phyloP scores from a whole-genome alignment of 192 early-diverging fungal genomes.

The Rhizophagus sp. region DNA sequence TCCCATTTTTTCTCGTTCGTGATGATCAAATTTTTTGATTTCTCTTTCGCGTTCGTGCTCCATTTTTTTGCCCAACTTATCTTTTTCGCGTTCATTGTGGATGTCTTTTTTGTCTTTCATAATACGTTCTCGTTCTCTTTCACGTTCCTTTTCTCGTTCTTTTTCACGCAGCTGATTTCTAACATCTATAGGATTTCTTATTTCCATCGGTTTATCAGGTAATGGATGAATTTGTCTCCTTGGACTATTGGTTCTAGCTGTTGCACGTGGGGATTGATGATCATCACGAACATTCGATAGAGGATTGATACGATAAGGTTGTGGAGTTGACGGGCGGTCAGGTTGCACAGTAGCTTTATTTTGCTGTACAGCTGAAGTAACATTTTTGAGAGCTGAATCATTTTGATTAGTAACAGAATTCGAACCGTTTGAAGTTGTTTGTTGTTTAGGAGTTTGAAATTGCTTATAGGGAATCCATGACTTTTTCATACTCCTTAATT shows the following conservation, averaged over 20 bases:
- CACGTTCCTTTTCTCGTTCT: conserved; percentile 14
- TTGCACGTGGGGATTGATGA: background rate
- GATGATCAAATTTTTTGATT: conserved; percentile 9
- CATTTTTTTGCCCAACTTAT: background rate
- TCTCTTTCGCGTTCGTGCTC: background rate
- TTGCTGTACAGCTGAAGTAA: background rate
- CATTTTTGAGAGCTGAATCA: background rate
- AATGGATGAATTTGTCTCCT: conserved; percentile 18
- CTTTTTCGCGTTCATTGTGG: background rate
- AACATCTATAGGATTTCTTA: background rate
- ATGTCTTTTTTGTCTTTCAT: background rate
- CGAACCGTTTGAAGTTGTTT: background rate
- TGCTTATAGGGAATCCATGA: conserved; percentile 3
- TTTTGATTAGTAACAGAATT: background rate
- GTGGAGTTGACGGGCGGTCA: too few relatives aligned
- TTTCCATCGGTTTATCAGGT: conserved; percentile 1
- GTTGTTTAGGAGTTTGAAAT: conserved; percentile 11
- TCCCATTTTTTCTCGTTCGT: conserved; percentile 6
- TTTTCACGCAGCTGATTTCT: background rate
- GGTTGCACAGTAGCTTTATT: background rate
- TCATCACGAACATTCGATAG: background rate
- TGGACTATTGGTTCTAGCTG: conserved; percentile 3
- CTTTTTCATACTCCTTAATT: conserved; percentile 36
- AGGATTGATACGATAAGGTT: background rate
- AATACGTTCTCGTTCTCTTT: background rate